Evolutionary conservation across 805 yeast species (phyloP).

Genomic region (Yarrowia porcina): DNA sequence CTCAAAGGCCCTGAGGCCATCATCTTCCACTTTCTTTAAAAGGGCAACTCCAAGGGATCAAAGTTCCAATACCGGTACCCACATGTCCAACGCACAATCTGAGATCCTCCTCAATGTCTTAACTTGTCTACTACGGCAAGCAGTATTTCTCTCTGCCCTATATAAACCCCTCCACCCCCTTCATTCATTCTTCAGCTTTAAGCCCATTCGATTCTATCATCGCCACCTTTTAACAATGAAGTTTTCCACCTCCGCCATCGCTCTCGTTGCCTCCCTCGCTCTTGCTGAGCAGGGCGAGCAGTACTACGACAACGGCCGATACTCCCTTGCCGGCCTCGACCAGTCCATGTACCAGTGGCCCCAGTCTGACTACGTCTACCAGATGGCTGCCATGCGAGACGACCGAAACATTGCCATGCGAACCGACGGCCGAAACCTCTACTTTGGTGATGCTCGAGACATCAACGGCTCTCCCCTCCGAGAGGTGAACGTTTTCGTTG

Average conservation of each 20-base stretch:
- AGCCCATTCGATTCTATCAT: slow-evolving; percentile 10
- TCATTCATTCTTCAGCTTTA: background rate
- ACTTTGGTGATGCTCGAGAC: too few relatives aligned
- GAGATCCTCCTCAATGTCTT: background rate
- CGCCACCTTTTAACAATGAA: background rate
- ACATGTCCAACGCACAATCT: background rate
- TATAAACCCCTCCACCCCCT: background rate
- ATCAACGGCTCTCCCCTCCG: too few relatives aligned
- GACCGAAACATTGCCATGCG: slow-evolving; percentile 11
- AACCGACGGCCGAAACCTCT: slow-evolving; percentile 13
- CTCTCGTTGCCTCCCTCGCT: slow-evolving; percentile 3
- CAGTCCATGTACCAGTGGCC: slow-evolving; percentile 14
- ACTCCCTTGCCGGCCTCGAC: background rate
- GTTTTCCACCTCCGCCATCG: slow-evolving; percentile 3
- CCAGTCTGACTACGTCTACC: too few relatives aligned
- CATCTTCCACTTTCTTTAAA: background rate
- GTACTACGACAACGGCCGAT: background rate
- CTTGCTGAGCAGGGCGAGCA: slow-evolving; percentile 5
- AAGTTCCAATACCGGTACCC: too few relatives aligned
- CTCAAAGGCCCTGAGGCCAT: background rate
- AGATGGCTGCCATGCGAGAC: slow-evolving; percentile 6
- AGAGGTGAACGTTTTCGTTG: background rate
- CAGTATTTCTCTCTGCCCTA: too few relatives aligned
- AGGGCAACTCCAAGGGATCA: background rate
- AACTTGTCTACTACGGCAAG: background rate